Base-by-base conservation (phyloP, 2,329 filamentous ascomycete species). In the Fusarium devonianum region DNA sequence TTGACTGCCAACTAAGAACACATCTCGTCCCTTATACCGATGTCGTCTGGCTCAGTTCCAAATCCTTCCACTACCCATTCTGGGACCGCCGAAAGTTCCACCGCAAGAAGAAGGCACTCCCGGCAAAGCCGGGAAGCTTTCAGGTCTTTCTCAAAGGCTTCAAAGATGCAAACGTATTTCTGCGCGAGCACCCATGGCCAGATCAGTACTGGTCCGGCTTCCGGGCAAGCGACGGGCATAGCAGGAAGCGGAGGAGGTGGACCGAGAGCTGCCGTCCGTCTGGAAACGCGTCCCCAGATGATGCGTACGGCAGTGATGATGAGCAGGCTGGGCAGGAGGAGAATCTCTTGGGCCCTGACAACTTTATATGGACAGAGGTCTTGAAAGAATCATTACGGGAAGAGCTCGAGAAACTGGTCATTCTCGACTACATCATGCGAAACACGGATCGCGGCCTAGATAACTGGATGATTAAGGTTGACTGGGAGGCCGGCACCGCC, bases 381-480 rank as follows among this genome's bases (percentile, higher is more conserved):
- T 73, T 99, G 34, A 95, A 97, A 68, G 90, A 96, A 70, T 89
- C 90, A 0, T 96, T 99, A 69, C 81, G 94, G 26, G 94, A 99
- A 71, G 90, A 97, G 73, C 80, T 99, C 36, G 94, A 99, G 74
- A 97, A 97, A 72, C 79, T 99, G 7, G 95, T 99, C 16, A 96
- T 99, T 65, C 73, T 99, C 59, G 94, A 99, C 73, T 99, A 99
- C 70, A 96, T 99, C 57, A 99, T 99, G 94, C 85, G 94, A 49
- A 99, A 99, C 68, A 99, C 94, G 2, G 94, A 99, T 70, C 84
- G 94, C 73, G 94, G 94, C 2, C 78, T 97, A 47, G 94, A 99
- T 70, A 99, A 99, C 65, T 99, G 94, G 94, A 99, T 99, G 94
- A 92, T 99, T 68, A 94, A 91, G 71, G 90, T 99, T 22, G 92